Percentiles rank a stretch among this genome's conserved stretches.
Conservation (phyloP, 164 flowering plant genomes). For the Sedum album region DNA sequence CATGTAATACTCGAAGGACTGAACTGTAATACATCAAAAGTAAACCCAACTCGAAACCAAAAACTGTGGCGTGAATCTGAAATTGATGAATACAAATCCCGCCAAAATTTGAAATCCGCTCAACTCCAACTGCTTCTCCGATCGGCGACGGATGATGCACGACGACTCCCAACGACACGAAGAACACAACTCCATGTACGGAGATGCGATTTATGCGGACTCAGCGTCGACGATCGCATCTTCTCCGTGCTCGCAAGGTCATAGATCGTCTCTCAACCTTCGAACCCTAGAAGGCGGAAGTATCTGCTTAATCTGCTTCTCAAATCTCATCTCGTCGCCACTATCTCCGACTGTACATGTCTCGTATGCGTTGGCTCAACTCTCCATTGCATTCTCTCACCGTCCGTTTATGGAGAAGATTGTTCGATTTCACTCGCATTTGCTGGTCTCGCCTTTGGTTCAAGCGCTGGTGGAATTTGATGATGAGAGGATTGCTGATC, state of each 20-base stretch:
- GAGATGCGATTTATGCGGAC: not conserved
- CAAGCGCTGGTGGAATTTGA: conserved; percentile 40
- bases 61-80: no score
- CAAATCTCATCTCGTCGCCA: conserved; percentile 60
- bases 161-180: not conserved
- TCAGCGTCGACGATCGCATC: conserved; percentile 1
- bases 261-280: conserved; percentile 43
- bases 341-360: conserved; percentile 64
- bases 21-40: no score
- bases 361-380: conserved; percentile 86
- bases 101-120: not conserved
- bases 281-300: conserved; percentile 49
- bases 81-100: no score
- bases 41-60: no score
- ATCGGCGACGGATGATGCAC: not conserved
- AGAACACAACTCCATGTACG: not conserved
- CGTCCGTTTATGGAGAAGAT: conserved; percentile 40
- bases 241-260: conserved; percentile 51
- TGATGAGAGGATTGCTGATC: conserved; percentile 63
- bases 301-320: conserved; percentile 79
- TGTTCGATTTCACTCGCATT: conserved; percentile 49
- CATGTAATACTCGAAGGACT: no score
- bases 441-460: conserved; percentile 63
- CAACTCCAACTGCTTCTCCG: not conserved
- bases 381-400: conserved; percentile 53